A percentile compares a stretch with the other conserved stretches of the same genome.
These are phyloP conservation scores for Beauveria sp. DNA, from an alignment of 2,329 filamentous ascomycete species.

Conservation along the genomic window DNA sequence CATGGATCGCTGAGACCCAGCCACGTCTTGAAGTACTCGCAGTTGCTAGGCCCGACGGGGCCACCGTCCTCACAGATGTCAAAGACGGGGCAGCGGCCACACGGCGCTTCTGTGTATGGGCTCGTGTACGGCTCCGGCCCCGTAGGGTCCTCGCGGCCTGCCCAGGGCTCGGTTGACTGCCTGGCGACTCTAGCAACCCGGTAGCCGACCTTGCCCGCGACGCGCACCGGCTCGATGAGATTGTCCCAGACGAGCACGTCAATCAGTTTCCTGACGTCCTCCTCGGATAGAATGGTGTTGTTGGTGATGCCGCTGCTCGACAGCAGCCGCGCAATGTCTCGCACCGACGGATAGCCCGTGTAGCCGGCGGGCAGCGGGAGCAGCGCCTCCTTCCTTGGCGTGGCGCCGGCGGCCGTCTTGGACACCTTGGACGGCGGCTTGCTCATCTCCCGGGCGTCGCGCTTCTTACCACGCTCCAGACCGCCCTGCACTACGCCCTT, in stretches of 20 bases:
- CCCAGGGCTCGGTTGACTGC: conserved; percentile 34
- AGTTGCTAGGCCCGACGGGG: conserved; percentile 81
- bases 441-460: conserved; percentile 35
- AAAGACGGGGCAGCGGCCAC: conserved; percentile 87
- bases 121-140: conserved; percentile 47
- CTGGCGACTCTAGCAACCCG: conserved; percentile 43
- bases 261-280: conserved; percentile 76
- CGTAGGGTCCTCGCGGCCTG: conserved; percentile 29
- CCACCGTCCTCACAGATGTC: conserved; percentile 86
- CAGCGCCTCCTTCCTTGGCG: conserved; percentile 29
- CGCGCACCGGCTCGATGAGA: conserved; percentile 60
- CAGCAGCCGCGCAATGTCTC: conserved; percentile 69
- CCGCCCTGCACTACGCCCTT: conserved; percentile 47
- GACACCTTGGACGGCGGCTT: conserved; percentile 22
- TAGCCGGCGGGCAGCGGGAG: conserved; percentile 58
- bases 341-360: conserved; percentile 70
- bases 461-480: conserved; percentile 40
- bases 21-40: conserved; percentile 88
- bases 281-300: conserved; percentile 60
- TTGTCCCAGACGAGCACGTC: conserved; percentile 87
- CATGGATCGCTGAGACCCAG: conserved; percentile 40
- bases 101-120: conserved; percentile 81
- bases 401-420: conserved; percentile 16
- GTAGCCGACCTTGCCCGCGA: conserved; percentile 43
- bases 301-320: conserved; percentile 62